Evolutionary conservation across 306 rosid species (phyloP), one percentile per base, ranked within the genome.

Genomic region (Coriaria nepalensis): DNA sequence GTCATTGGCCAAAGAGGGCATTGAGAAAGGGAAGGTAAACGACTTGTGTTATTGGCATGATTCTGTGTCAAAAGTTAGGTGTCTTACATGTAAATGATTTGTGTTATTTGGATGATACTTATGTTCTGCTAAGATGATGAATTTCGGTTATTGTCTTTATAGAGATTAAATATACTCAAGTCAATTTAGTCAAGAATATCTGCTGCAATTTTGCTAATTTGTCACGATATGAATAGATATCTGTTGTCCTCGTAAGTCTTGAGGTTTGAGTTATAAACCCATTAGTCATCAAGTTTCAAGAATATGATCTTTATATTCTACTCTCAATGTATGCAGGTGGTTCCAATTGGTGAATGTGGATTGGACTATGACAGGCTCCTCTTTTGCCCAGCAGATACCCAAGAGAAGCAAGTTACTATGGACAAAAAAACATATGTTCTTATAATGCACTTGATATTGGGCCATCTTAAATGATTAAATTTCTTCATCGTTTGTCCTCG

Each of bases 271-370:
- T 20, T 20, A 20, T 20, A 20, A 20, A 20, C 29, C 3, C 29
- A 20, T 3, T 20, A 20, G 3, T 20, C 29, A 20, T 20, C 35
- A 7, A 32, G 34, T 20, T 9, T 35, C 38, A 43, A 53, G 10
- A 54, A 4, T 38, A 33, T 10, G 49, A 8, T 5, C 7, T 13
- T 45, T n/a, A 13, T 45, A 15, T 29, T n/a, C 35, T 54, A 55
- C 29, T 43, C 47, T 8, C 58, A 46, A 13, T 47, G 56, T 49
- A 36, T 51, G 40, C 40, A 90, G 97, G 97, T 84, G 56, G 94
- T 90, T 49, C 95, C 97, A 42, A 73, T 84, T 62, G 97, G 97
- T 60, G 95, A 90, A 57, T 90, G 97, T 79, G 95, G 97, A 59
- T 66, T 90, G 62, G 97, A 90, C 68, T 84, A 90, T 65, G 95